Evolutionary conservation across 2,329 filamentous ascomycete species (phyloP), one percentile per base, ranked within the genome.

Genomic region (Neoascochyta sp.): DNA sequence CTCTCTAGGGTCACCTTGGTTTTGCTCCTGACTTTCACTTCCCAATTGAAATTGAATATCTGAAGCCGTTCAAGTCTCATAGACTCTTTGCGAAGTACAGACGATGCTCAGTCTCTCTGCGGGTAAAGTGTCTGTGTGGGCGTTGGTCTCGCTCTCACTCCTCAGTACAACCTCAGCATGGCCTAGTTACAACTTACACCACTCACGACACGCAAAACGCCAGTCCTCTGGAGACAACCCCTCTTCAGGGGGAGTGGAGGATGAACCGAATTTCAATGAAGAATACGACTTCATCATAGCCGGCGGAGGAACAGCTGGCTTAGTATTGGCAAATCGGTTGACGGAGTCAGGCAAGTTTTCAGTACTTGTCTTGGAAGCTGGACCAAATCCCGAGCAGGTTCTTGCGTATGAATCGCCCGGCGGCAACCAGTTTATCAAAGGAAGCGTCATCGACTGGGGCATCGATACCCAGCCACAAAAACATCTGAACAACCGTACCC

Each of bases 321-420:
- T 58, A 3, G 42, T 47, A 3, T n/a, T 58, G 14, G 53, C 48
- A 9, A 47, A 45, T 8, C 46, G 52, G 3, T 32, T 57, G 8
- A 44, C 48, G 6, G 52, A 58, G 24, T 42, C 49, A 17, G 35
- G 43, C 0, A 27, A 24, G 15, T 45, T 50, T 18, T 43, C 33
- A 15, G 52, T 63, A n/a, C 52, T 47, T 7, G 58, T 63, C 4
- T 29, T 62, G 11, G 58, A 63, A 39, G 54, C 60, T 15, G 58
- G 58, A 1, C 36, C 45, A 20, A 44, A 46, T 12, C 47, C 54
- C 43, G 41, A 52, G 53, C 39, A 60, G 34, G 54, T 57, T n/a
- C 29, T 42, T 5, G 38, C 53, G 5, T 54, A 57, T 20, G 35
- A 54, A 16, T 45, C 45, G 15, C 52, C 51, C 9, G 51, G 54